A percentile compares a stretch with the other conserved stretches of the same genome.
These are phyloP conservation scores for Penicillium sp. DNA, from an alignment of 2,329 filamentous ascomycete species.

Conservation along the genomic window DNA sequence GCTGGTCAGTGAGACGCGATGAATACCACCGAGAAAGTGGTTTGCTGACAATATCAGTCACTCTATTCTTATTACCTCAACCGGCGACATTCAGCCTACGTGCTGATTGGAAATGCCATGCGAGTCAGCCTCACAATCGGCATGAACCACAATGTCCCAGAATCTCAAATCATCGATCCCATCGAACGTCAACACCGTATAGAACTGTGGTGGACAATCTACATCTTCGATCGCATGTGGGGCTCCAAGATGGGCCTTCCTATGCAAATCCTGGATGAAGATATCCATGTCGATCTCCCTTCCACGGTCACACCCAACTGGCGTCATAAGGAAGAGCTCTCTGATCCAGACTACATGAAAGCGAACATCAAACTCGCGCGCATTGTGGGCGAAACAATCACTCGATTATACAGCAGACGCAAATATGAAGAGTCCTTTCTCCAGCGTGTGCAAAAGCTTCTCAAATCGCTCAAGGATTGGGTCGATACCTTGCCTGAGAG, in stretches of 20 bases:
- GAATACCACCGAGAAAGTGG: not conserved
- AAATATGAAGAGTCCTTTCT: conserved; percentile 36
- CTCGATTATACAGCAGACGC: conserved; percentile 30
- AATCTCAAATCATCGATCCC: conserved; percentile 31
- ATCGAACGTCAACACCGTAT: conserved; percentile 37
- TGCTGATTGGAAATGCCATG: conserved; percentile 36
- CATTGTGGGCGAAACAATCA: conserved; percentile 34
- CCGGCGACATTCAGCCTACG: conserved; percentile 31
- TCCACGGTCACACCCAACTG: conserved; percentile 26
- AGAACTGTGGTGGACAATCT: conserved; percentile 37
- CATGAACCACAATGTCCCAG: conserved; percentile 39
- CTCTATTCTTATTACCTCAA: conserved; percentile 35
- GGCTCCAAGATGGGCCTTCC: conserved; percentile 47
- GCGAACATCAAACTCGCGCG: conserved; percentile 35
- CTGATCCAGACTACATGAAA: conserved; percentile 32
- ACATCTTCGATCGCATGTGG: conserved; percentile 43
- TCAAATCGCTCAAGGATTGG: conserved; percentile 36
- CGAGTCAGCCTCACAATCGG: conserved; percentile 40
- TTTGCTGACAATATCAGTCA: conserved; percentile 18
- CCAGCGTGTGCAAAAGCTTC: conserved; percentile 36
- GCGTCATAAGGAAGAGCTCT: conserved; percentile 33
- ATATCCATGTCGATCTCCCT: conserved; percentile 40
- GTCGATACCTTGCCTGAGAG: conserved; percentile 33
- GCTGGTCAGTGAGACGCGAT: conserved; percentile 22
- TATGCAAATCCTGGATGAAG: conserved; percentile 45